Evolutionary conservation across 257 asterid genomes (phyloP).

Genomic region (Nicotiana tabacum): DNA sequence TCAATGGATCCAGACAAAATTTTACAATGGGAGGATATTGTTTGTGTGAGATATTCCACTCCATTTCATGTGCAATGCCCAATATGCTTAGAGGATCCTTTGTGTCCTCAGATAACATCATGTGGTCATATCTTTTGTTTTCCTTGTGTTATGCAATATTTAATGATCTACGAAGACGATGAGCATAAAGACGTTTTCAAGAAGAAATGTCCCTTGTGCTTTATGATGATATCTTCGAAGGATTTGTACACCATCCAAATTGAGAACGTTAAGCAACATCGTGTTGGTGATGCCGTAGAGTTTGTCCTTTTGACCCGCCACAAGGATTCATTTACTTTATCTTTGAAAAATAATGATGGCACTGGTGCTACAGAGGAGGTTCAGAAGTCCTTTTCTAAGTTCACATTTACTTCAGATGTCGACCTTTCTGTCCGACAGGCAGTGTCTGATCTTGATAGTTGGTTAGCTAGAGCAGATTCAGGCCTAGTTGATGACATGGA

Average conservation of each 20-base stretch:
- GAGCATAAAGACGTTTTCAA: conserved; percentile 44
- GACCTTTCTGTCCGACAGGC: conserved; percentile 80
- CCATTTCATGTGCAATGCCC: conserved; percentile 82
- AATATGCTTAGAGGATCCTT: conserved; percentile 81
- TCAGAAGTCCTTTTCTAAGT: conserved; percentile 66
- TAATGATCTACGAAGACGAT: conserved; percentile 51
- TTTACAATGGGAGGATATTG: conserved; percentile 84
- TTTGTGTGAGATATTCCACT: conserved; percentile 75
- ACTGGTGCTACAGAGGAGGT: conserved; percentile 31
- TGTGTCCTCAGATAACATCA: conserved; percentile 91
- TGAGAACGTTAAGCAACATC: conserved; percentile 62
- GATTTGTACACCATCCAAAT: conserved; percentile 68
- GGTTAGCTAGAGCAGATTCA: conserved; percentile 92
- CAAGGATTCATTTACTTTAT: conserved; percentile 58
- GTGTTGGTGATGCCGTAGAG: conserved; percentile 54
- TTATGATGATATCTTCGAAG: conserved; percentile 73
- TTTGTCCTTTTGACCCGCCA: conserved; percentile 71
- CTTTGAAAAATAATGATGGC: conserved; percentile 47
- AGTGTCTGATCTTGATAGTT: conserved; percentile 74
- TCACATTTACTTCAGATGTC: conserved; percentile 84
- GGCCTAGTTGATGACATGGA: conserved; percentile 92
- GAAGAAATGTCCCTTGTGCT: conserved; percentile 92
- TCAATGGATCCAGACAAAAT: conserved; percentile 83
- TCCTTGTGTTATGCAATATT: conserved; percentile 82
- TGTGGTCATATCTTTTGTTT: conserved; percentile 98